Evolutionary conservation across 768 basidiomycete species (phyloP), one percentile per base, ranked within the genome.

Genomic region (Calocera viscosa): DNA sequence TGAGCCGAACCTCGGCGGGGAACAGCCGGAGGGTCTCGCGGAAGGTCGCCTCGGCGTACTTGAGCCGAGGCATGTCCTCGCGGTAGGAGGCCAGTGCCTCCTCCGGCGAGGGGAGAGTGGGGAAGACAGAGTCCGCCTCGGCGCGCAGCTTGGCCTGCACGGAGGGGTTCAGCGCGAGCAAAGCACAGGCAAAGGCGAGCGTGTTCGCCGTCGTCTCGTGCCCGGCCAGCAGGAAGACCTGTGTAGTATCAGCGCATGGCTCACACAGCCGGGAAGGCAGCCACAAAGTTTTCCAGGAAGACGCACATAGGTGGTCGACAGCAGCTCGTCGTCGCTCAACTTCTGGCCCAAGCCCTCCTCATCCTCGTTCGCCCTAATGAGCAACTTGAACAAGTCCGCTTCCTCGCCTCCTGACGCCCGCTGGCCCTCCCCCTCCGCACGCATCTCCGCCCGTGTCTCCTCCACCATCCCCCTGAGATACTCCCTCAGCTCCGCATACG

Each of bases 281-380:
- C 28, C 8, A 11, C 3, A 17, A n/a, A n/a, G n/a, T n/a, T n/a
- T n/a, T n/a, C n/a, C n/a, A n/a, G n/a, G n/a, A n/a, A n/a, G n/a
- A 74, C 80, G 69, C 70, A 82, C 82, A 70, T 81, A 83, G 65
- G 79, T 78, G 67, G 83, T 77, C 1, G 81, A 82, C 10, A 82
- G 69, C 14, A 83, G 66, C 65, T 83, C 82, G 12, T 74, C 79
- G 38, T 83, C 81, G 1, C 77, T 78, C 39, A 83, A 64, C 67
- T 68, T 75, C 66, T 76, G 68, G 10, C 67, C 71, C 2, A 67
- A 65, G 10, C 72, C 72, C 1, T 77, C 77, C 64, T 77, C 26
- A 26, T 65, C 65, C 53, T 60, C 79, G 70, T 81, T 83, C 0
- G 82, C 81, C 67, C 79, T 75, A 8, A 83, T 81, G 24, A 83